phyloP scores from a whole-genome alignment of 2,329 filamentous ascomycete genomes.

The Diaporthe australafricana region DNA sequence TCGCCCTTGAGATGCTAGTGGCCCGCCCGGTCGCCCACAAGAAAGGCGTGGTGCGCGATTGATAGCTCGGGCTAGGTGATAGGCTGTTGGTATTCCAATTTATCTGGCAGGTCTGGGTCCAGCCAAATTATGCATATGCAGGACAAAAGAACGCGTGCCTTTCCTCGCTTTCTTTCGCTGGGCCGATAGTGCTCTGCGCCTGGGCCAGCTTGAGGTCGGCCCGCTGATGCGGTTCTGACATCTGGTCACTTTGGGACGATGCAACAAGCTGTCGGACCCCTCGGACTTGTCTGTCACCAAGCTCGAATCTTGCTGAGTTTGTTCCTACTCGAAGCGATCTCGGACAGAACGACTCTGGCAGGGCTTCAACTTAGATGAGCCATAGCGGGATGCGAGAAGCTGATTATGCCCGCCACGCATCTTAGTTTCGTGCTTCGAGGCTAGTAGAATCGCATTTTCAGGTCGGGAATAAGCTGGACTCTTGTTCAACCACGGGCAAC shows the following conservation, averaged over 20 bases:
- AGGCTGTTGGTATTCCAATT: background rate
- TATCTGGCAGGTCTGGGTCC: background rate
- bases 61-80: background rate
- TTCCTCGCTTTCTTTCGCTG: background rate
- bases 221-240: background rate
- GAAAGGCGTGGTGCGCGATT: background rate
- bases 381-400: too few species aligned
- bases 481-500: too few species aligned
- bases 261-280: background rate
- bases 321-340: background rate
- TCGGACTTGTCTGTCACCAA: background rate
- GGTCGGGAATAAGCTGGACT: too few species aligned
- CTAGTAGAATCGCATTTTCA: too few species aligned
- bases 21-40: background rate
- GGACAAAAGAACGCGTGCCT: background rate
- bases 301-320: background rate
- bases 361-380: too few species aligned
- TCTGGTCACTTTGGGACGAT: background rate
- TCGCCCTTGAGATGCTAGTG: background rate
- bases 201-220: background rate
- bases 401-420: too few species aligned
- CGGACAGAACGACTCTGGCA: background rate
- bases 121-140: background rate
- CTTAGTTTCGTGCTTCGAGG: too few species aligned
- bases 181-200: background rate